These are phyloP conservation scores for Dispira simplex DNA, from an alignment of 192 early-diverging fungal genomes.

Conservation along the genomic window DNA sequence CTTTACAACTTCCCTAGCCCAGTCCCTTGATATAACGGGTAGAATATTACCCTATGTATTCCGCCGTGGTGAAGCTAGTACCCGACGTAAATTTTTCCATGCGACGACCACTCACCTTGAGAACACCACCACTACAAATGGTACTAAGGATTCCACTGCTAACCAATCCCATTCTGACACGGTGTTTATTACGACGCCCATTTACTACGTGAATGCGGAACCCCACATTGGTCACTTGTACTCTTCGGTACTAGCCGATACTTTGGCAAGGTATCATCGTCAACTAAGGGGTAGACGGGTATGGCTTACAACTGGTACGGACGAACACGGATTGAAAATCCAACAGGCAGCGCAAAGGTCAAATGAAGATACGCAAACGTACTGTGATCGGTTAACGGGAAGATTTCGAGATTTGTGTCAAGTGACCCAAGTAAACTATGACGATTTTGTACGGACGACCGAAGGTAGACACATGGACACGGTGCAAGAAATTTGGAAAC, in stretches of 20 bases:
- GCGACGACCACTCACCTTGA: too few relatives aligned
- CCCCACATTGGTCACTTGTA: constrained; percentile 95
- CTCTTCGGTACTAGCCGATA: constrained; percentile 73
- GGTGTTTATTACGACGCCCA: constrained; percentile 7
- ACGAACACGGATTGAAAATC: constrained; percentile 97
- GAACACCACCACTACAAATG: too few relatives aligned
- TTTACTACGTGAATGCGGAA: constrained; percentile 31
- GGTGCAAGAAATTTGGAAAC: constrained; percentile 59
- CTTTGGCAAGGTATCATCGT: constrained; percentile 49
- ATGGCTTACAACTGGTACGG: constrained; percentile 64
- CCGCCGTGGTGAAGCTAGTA: too few relatives aligned
- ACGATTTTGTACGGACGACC: constrained; percentile 81
- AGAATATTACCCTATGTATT: too few relatives aligned
- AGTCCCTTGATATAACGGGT: too few relatives aligned
- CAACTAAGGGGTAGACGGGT: constrained; percentile 33
- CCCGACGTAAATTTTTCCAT: too few relatives aligned
- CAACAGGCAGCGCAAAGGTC: constrained; percentile 69
- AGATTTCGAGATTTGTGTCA: constrained; percentile 39
- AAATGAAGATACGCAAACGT: constrained; percentile 38
- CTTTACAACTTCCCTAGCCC: too few relatives aligned
- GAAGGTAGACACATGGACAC: constrained; percentile 52
- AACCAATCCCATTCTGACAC: too few relatives aligned
- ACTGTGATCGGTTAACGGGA: constrained; percentile 62
- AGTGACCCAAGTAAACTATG: constrained; percentile 53
- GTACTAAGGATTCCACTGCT: too few relatives aligned